A percentile compares a stretch with the other conserved stretches of the same genome.
phyloP scores from a whole-genome alignment of 2,329 filamentous ascomycete genomes.

The Paraphoma chrysanthemicola region DNA sequence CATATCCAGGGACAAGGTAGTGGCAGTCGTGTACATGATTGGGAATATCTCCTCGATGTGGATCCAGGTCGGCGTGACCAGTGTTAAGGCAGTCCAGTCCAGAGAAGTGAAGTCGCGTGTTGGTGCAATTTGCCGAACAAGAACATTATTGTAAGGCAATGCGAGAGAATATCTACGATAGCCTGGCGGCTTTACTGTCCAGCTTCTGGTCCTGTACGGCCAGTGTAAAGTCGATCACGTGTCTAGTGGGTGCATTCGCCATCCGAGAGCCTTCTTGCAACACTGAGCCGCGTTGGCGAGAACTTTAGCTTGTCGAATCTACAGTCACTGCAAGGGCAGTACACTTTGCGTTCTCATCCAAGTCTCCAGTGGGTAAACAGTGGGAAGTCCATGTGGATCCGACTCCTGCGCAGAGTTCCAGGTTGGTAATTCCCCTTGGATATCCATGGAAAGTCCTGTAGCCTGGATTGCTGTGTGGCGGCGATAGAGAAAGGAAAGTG shows the following conservation, averaged over 20 bases:
- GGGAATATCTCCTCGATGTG: neutral
- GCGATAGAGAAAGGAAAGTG: constrained; percentile 26
- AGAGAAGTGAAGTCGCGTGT: constrained; percentile 15
- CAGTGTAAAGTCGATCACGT: constrained; percentile 20
- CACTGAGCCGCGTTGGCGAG: constrained; percentile 33
- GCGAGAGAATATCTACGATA: constrained; percentile 28
- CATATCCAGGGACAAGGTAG: no score
- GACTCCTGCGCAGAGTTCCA: neutral
- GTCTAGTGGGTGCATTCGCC: constrained; percentile 28
- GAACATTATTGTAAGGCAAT: constrained; percentile 36
- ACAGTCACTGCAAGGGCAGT: constrained; percentile 36
- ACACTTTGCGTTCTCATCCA: neutral
- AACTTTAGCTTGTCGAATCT: constrained; percentile 33
- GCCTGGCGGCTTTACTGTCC: constrained; percentile 23
- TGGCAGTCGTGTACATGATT: no score
- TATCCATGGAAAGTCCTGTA: constrained; percentile 27
- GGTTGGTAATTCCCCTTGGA: constrained; percentile 20
- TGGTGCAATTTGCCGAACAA: constrained; percentile 29
- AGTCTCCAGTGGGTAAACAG: constrained; percentile 7
- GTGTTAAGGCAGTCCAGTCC: constrained; percentile 2
- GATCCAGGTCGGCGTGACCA: constrained; percentile 3
- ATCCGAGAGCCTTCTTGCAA: constrained; percentile 35
- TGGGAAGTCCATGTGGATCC: constrained; percentile 27
- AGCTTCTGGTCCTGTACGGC: constrained; percentile 12
- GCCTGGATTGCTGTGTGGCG: constrained; percentile 42